Evolutionary conservation across 805 yeast species (phyloP).

Genomic region (Wickerhamomyces alni): DNA sequence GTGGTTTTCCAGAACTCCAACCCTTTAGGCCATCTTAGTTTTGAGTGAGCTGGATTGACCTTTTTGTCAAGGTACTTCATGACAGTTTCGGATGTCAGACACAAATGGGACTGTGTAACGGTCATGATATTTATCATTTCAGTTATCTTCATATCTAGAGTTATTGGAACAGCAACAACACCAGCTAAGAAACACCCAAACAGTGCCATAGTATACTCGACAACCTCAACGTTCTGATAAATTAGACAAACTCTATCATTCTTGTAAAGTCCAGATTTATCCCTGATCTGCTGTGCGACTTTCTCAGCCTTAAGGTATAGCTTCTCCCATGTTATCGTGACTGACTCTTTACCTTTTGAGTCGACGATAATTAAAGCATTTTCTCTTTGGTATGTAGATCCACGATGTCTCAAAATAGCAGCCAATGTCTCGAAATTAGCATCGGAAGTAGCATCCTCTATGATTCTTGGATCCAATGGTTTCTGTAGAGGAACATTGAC

Average conservation of each 20-base stretch:
- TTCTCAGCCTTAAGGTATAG: conserved; percentile 77
- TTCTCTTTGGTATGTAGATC: conserved; percentile 56
- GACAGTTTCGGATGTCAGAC: conserved; percentile 76
- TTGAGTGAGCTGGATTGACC: conserved; percentile 36
- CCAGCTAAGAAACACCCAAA: conserved; percentile 93
- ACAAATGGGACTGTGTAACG: conserved; percentile 68
- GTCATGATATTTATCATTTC: conserved; percentile 71
- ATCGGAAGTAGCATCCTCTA: conserved; percentile 27
- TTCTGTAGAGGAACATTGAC: conserved; percentile 18
- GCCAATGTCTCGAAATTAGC: conserved; percentile 59
- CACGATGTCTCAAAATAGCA: conserved; percentile 67
- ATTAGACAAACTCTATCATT: conserved; percentile 82
- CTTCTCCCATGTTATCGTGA: conserved; percentile 84
- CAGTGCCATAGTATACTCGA: conserved; percentile 80
- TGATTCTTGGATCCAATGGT: conserved; percentile 59
- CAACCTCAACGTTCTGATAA: conserved; percentile 76
- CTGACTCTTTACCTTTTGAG: conserved; percentile 72
- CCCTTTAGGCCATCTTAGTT: conserved; percentile 67
- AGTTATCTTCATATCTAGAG: conserved; percentile 58
- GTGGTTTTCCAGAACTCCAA: conserved; percentile 76
- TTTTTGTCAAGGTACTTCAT: conserved; percentile 65
- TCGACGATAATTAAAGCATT: conserved; percentile 71
- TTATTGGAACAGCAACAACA: conserved; percentile 90
- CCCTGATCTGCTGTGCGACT: conserved; percentile 77
- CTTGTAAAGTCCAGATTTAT: conserved; percentile 64